Conservation (phyloP, 2,329 filamentous ascomycete genomes). For the Canariomyces notabilis region DNA sequence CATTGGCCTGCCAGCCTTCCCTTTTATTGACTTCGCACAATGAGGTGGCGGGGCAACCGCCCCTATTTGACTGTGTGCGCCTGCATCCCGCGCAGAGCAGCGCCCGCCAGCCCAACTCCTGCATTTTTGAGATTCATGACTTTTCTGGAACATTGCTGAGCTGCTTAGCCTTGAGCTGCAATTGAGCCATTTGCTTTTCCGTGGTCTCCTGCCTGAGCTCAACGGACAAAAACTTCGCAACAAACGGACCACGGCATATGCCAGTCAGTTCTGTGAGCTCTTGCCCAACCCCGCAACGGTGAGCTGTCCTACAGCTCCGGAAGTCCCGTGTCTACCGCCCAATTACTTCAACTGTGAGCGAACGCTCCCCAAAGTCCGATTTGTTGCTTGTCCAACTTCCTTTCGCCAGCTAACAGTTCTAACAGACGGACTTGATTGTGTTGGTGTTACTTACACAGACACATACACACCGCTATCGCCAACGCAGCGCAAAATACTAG, state of each 20-base stretch:
- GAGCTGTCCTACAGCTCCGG: not conserved
- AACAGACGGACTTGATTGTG: no score
- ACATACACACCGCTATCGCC: no score
- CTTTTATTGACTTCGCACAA: constrained; percentile 27
- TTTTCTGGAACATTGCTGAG: not conserved
- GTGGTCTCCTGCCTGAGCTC: not conserved
- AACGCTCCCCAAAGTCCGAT: not conserved
- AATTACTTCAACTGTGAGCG: not conserved
- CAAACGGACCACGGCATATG: not conserved
- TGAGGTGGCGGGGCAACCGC: constrained; percentile 30
- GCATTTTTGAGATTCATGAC: not conserved
- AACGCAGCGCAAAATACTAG: no score
- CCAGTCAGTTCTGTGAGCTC: not conserved
- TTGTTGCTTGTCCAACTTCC: not conserved
- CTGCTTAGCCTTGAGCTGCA: not conserved
- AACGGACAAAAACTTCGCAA: not conserved
- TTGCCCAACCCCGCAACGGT: not conserved
- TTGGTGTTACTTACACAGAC: no score
- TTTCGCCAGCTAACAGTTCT: not conserved
- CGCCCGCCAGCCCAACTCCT: constrained; percentile 10
- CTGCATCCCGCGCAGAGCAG: constrained; percentile 6
- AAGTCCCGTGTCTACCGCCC: no score
- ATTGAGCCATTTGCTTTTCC: not conserved
- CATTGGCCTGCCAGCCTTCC: constrained; percentile 23
- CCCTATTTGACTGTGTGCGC: constrained; percentile 23